Evolutionary conservation across 106 monocot genomes (phyloP).

Genomic region (Dactylorhiza incarnata): DNA sequence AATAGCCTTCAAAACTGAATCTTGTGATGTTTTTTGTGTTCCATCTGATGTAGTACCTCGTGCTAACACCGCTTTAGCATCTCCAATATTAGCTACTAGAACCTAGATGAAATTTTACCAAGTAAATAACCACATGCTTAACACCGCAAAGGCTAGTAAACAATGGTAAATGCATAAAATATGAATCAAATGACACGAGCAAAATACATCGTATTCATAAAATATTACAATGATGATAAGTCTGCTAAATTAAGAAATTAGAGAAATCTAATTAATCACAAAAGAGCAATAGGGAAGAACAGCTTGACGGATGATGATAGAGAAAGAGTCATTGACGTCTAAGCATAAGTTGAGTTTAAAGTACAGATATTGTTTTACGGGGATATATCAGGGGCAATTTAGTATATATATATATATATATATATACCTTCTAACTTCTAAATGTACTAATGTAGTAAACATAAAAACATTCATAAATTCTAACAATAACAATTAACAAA

Average conservation of each 20-base stretch:
- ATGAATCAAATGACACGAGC: not conserved
- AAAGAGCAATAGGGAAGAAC: too few species aligned
- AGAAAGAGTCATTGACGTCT: too few species aligned
- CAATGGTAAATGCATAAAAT: not conserved
- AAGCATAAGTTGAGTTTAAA: too few species aligned
- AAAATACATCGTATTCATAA: not conserved
- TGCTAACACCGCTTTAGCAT: conserved; percentile 86
- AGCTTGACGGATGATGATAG: too few species aligned
- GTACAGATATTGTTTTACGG: too few species aligned
- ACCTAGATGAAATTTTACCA: conserved; percentile 29
- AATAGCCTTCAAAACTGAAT: conserved; percentile 56
- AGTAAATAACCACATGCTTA: not conserved
- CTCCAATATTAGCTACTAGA: conserved; percentile 84
- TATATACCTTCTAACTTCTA: too few species aligned
- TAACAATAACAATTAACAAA: too few species aligned
- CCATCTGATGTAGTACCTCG: conserved; percentile 31
- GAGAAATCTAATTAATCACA: not conserved
- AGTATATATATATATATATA: too few species aligned
- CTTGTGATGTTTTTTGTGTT: conserved; percentile 9
- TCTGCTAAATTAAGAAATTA: not conserved
- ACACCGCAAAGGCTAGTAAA: not conserved
- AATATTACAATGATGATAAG: not conserved
- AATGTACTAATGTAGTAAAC: too few species aligned
- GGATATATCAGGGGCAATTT: too few species aligned
- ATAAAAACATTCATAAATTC: too few species aligned